Evolutionary conservation across 257 asterid genomes (phyloP).

Genomic region (Phtheirospermum japonicum): DNA sequence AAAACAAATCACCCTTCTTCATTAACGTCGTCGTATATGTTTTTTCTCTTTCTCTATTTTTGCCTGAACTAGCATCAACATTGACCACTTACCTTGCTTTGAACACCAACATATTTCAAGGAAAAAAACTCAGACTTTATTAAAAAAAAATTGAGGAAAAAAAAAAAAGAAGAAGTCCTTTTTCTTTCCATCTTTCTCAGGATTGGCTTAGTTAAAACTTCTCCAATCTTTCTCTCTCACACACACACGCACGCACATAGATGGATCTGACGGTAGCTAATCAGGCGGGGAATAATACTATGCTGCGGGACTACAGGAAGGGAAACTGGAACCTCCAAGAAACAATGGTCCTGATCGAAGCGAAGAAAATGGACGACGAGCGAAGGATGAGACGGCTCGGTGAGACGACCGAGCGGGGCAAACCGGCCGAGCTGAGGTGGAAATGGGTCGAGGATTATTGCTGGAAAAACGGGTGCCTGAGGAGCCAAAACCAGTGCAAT

Average conservation of each 20-base stretch:
- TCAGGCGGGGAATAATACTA: slow-evolving; percentile 21
- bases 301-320: slow-evolving; percentile 70
- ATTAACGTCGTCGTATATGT: too few relatives aligned
- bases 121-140: slow-evolving; percentile 22
- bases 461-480: slow-evolving; percentile 67
- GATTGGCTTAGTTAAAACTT: neutral
- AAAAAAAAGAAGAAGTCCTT: neutral
- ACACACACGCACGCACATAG: slow-evolving; percentile 18
- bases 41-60: slow-evolving; percentile 1
- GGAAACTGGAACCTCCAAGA: slow-evolving; percentile 94
- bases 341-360: slow-evolving; percentile 79
- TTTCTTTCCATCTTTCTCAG: neutral
- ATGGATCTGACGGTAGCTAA: slow-evolving; percentile 53
- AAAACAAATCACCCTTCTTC: too few relatives aligned
- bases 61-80: slow-evolving; percentile 21
- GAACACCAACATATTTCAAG: slow-evolving; percentile 24
- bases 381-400: slow-evolving; percentile 65
- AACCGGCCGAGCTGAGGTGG: slow-evolving; percentile 90
- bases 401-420: slow-evolving; percentile 48
- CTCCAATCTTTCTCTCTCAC: slow-evolving; percentile 6
- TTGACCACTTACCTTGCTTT: slow-evolving; percentile 19
- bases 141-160: neutral
- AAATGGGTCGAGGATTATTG: slow-evolving; percentile 96
- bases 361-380: slow-evolving; percentile 86
- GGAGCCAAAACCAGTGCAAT: slow-evolving; percentile 95